Conservation (phyloP, 257 asterid species). For the Salvia hispanica region DNA sequence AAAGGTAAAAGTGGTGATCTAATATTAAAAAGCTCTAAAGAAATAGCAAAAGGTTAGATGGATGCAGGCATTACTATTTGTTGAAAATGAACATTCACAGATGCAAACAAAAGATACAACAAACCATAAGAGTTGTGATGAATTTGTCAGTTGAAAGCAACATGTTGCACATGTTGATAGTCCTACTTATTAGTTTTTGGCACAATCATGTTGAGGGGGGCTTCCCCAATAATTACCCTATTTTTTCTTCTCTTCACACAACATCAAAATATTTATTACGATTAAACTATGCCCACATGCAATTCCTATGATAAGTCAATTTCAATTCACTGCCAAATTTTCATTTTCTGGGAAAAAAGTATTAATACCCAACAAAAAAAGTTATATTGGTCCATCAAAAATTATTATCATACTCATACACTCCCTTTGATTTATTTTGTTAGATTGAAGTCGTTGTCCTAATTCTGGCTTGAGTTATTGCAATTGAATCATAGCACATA, state of each 20-base stretch:
- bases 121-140: conserved; percentile 41
- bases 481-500: conserved; percentile 5
- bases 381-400: not conserved
- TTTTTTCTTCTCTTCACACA: conserved; percentile 18
- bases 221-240: conserved; percentile 38
- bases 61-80: conserved; percentile 36
- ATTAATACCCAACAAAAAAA: not conserved
- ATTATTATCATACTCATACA: not conserved
- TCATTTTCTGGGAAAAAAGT: not conserved
- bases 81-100: conserved; percentile 47
- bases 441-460: conserved; percentile 30
- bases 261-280: conserved; percentile 24
- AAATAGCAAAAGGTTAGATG: not conserved
- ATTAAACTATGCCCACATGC: conserved; percentile 45
- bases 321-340: conserved; percentile 34
- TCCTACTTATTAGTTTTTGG: conserved; percentile 40
- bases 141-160: conserved; percentile 50
- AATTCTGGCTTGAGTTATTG: conserved; percentile 10
- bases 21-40: not conserved
- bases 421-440: conserved; percentile 8
- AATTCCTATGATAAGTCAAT: conserved; percentile 35
- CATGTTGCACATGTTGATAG: conserved; percentile 49
- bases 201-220: conserved; percentile 39
- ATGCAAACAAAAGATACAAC: conserved; percentile 44
- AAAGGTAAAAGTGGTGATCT: no score